Percentiles rank a stretch among this genome's conserved stretches.
These are phyloP conservation scores for Neolentinus lepideus DNA, from an alignment of 1,284 basidiomycete species.

Conservation along the genomic window DNA sequence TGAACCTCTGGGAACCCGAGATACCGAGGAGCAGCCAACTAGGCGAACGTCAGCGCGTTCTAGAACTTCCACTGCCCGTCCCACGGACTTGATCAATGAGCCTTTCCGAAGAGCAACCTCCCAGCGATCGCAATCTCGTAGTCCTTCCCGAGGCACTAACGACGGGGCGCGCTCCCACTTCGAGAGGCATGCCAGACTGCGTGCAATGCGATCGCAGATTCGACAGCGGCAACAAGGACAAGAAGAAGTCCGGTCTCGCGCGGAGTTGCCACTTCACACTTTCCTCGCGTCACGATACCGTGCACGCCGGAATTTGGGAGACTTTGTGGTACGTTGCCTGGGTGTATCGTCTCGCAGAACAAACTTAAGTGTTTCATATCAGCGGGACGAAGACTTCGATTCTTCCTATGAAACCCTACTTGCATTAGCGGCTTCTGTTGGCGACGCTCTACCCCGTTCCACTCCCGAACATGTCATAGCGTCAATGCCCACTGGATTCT, in stretches of 20 bases:
- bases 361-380: neutral
- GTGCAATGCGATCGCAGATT: neutral
- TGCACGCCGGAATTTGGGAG: neutral
- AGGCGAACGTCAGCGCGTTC: neutral
- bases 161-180: neutral
- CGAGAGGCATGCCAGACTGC: neutral
- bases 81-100: neutral
- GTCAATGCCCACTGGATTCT: slow-evolving; percentile 49
- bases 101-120: neutral
- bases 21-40: neutral
- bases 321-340: neutral
- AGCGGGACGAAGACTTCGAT: slow-evolving; percentile 1
- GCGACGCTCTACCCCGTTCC: neutral
- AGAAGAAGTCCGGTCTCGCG: neutral
- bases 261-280: neutral
- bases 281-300: neutral
- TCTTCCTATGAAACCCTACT: neutral
- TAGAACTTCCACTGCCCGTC: neutral
- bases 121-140: neutral
- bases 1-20: too few relatives aligned
- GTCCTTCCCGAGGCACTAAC: neutral
- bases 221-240: neutral
- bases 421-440: neutral
- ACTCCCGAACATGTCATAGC: slow-evolving; percentile 46
- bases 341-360: neutral